Conservation (phyloP, 345 rosid genomes). For the Carallia brachiata region DNA sequence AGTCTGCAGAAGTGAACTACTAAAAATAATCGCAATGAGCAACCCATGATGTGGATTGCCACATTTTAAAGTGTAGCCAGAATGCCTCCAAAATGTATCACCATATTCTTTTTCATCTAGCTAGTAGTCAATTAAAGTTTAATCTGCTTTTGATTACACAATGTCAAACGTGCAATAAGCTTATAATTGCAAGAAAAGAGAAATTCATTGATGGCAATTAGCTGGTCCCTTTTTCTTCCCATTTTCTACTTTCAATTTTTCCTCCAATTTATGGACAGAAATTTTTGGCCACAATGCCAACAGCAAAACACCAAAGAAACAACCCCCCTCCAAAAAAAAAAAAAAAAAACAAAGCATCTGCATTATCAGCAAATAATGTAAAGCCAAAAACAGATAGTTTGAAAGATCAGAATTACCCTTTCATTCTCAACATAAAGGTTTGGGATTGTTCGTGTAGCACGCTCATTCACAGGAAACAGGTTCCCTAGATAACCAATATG, state of each 20-base stretch:
- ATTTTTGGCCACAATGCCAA: neutral
- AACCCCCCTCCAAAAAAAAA: neutral
- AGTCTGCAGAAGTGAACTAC: neutral
- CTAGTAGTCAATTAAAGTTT: no score
- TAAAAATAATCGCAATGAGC: neutral
- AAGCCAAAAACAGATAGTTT: neutral
- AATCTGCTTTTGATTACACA: no score
- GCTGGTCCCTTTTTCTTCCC: no score
- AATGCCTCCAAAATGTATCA: no score
- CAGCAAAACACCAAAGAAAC: no score
- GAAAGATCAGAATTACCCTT: conserved; percentile 56
- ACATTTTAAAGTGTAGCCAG: neutral
- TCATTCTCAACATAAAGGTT: conserved; percentile 93
- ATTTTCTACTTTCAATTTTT: no score
- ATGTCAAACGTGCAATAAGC: no score
- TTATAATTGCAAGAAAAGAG: no score
- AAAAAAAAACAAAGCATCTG: neutral
- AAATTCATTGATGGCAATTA: no score
- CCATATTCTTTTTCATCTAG: no score
- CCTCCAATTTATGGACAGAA: no score
- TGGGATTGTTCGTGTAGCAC: conserved; percentile 82
- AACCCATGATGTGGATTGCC: neutral
- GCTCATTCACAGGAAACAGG: conserved; percentile 76
- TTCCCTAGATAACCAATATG: conserved; percentile 44
- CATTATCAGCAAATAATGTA: neutral